Conservation (phyloP, 176 grass and related monocot genomes). For the Carex pumila region DNA sequence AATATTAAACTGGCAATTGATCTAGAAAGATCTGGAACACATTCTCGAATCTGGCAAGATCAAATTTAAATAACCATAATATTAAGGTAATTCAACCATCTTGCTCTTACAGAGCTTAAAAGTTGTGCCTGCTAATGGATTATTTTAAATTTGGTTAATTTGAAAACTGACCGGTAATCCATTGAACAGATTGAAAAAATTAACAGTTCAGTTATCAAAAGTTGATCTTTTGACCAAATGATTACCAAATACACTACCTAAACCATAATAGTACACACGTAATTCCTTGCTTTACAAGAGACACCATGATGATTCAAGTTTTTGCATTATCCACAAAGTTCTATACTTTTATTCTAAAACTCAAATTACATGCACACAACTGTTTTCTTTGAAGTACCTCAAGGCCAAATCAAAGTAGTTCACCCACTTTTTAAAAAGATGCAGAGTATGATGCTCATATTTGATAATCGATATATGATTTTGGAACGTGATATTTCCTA, state of each 20-base stretch:
- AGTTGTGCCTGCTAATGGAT: background rate
- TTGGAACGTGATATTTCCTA: background rate
- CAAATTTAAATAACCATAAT: background rate
- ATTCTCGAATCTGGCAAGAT: conserved; percentile 10
- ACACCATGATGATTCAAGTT: background rate
- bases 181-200: background rate
- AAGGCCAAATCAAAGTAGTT: background rate
- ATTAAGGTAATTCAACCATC: background rate
- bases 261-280: background rate
- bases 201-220: background rate
- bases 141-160: background rate
- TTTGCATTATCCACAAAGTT: background rate
- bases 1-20: conserved; percentile 13
- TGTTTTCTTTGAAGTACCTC: background rate
- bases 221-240: background rate
- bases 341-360: background rate
- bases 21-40: conserved; percentile 20
- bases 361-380: too few relatives aligned
- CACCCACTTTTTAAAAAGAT: background rate
- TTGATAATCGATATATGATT: background rate
- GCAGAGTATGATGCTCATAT: background rate
- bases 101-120: background rate
- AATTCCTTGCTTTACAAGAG: background rate
- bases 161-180: background rate
- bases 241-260: background rate